Conservation (phyloP, 768 basidiomycete genomes). For the Trametes maxima region DNA sequence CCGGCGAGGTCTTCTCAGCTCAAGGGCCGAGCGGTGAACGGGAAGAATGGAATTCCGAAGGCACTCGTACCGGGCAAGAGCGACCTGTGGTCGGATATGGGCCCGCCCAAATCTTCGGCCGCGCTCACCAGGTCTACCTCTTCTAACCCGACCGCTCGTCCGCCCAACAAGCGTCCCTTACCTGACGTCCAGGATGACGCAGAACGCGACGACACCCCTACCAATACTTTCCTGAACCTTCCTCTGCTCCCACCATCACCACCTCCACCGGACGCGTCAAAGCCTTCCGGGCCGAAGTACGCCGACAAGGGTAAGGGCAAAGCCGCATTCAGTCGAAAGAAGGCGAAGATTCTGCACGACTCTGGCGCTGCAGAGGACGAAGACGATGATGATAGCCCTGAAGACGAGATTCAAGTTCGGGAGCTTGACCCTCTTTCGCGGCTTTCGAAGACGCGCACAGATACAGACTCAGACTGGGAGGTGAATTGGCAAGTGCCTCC, state of each 20-base stretch:
- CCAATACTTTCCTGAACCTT: conserved; percentile 29
- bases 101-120: conserved; percentile 10
- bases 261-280: conserved; percentile 41
- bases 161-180: conserved; percentile 49
- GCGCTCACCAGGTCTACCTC: background rate
- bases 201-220: conserved; percentile 5
- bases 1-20: background rate
- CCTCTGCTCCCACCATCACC: conserved; percentile 69
- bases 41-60: conserved; percentile 17
- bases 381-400: conserved; percentile 26
- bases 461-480: conserved; percentile 26
- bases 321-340: conserved; percentile 47
- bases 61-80: conserved; percentile 29
- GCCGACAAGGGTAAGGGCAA: conserved; percentile 43
- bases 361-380: conserved; percentile 33
- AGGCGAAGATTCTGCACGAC: conserved; percentile 44
- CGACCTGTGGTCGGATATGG: conserved; percentile 26
- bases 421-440: conserved; percentile 33
- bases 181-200: conserved; percentile 37
- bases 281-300: conserved; percentile 19
- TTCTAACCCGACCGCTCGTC: conserved; percentile 22
- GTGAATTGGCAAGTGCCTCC: conserved; percentile 18
- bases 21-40: conserved; percentile 15
- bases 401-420: conserved; percentile 33
- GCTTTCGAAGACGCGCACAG: conserved; percentile 5